phyloP scores from a whole-genome alignment of 345 rosid genomes.

The Gossypium sturtianum region DNA sequence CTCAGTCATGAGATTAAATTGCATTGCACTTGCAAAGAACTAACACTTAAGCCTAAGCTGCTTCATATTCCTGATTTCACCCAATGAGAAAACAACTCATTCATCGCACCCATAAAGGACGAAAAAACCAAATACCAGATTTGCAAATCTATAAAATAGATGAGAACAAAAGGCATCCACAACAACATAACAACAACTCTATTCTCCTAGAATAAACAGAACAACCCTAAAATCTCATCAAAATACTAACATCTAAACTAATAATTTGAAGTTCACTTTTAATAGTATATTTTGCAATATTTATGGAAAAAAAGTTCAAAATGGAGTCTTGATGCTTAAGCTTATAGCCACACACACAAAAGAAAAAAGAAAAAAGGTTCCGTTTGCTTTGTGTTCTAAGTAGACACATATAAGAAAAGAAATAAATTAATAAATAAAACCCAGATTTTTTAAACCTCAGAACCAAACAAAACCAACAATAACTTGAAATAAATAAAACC shows the following conservation, averaged over 20 bases:
- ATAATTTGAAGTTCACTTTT: neutral
- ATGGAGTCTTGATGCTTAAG: neutral
- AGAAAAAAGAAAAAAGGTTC: neutral
- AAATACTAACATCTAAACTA: neutral
- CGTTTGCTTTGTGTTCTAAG: neutral
- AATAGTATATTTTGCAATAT: neutral
- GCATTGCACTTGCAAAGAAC: constrained; percentile 87
- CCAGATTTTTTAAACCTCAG: neutral
- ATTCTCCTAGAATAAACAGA: constrained; percentile 23
- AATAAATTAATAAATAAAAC: neutral
- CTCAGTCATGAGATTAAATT: constrained; percentile 83
- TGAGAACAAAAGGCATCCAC: constrained; percentile 70
- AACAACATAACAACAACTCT: constrained; percentile 45
- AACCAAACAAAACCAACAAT: neutral
- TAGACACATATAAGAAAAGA: neutral
- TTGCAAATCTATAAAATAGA: constrained; percentile 79
- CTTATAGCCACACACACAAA: neutral
- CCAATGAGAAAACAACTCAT: constrained; percentile 81
- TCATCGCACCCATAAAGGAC: constrained; percentile 52
- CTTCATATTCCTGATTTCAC: constrained; percentile 76
- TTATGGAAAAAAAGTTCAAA: neutral
- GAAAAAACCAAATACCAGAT: constrained; percentile 84
- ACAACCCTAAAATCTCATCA: neutral
- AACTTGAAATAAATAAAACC: neutral
- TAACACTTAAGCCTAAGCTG: constrained; percentile 87